phyloP scores from a whole-genome alignment of 345 rosid species.

The Hypericum perforatum region DNA sequence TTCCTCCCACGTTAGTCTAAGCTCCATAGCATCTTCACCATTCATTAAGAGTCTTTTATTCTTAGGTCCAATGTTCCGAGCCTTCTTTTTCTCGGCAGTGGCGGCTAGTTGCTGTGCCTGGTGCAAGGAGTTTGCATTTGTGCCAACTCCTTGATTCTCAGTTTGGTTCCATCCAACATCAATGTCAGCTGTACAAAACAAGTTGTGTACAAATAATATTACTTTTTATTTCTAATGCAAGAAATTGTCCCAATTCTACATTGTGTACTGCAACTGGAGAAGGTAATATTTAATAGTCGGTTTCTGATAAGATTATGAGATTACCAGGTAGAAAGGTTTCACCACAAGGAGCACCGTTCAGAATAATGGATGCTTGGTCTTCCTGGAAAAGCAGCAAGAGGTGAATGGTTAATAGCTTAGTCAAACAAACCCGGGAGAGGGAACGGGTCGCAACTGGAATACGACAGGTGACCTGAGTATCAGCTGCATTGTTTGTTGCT shows the following conservation, averaged over 20 bases:
- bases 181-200: conserved; percentile 27
- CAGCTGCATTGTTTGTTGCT: conserved; percentile 37
- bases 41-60: conserved; percentile 60
- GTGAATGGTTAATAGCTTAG: conserved; percentile 2
- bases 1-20: conserved; percentile 84
- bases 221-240: too few relatives aligned
- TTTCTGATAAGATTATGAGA: conserved; percentile 24
- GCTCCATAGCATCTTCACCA: conserved; percentile 61
- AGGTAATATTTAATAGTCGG: conserved; percentile 34
- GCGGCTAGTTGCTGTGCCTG: conserved; percentile 24
- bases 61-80: conserved; percentile 68
- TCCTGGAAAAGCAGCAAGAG: conserved; percentile 32
- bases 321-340: conserved; percentile 48
- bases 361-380: conserved; percentile 22
- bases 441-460: background rate
- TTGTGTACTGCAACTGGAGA: conserved; percentile 17
- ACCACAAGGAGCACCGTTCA: conserved; percentile 30
- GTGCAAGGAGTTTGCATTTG: conserved; percentile 27
- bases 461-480: conserved; percentile 40
- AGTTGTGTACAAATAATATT: too few relatives aligned
- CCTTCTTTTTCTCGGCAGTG: conserved; percentile 49
- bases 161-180: conserved; percentile 33
- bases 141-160: conserved; percentile 32
- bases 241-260: too few relatives aligned
- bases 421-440: background rate